Percentiles rank a stretch among this genome's conserved stretches.
Evolutionary conservation across 1,139 yeast species (phyloP).

Genomic region (Saccharomyces hybrid): DNA sequence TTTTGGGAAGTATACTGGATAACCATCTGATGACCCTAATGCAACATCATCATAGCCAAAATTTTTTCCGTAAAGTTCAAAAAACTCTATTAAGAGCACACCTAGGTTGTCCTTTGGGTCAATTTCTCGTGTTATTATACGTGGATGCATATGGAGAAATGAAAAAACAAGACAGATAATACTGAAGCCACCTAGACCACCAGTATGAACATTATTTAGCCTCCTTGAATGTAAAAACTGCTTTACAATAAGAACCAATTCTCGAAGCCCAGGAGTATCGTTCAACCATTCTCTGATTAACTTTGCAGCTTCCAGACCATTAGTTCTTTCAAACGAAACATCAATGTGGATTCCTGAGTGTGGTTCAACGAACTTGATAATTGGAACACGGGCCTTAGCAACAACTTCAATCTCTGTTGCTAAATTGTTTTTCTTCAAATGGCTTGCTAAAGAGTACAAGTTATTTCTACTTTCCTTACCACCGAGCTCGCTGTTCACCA

Average conservation of each 20-base stretch:
- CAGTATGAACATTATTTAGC: slow-evolving; percentile 83
- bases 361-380: slow-evolving; percentile 83
- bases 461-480: slow-evolving; percentile 60
- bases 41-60: slow-evolving; percentile 82
- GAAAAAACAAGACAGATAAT: slow-evolving; percentile 83
- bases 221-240: slow-evolving; percentile 77
- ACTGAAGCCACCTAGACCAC: slow-evolving; percentile 94
- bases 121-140: slow-evolving; percentile 60
- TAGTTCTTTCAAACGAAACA: slow-evolving; percentile 80
- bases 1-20: slow-evolving; percentile 53
- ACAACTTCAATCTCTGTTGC: slow-evolving; percentile 80
- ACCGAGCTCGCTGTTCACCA: slow-evolving; percentile 58
- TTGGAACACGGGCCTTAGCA: slow-evolving; percentile 94
- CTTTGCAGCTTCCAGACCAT: slow-evolving; percentile 81
- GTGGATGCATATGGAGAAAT: slow-evolving; percentile 74
- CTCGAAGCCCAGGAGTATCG: slow-evolving; percentile 73
- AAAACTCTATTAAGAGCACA: slow-evolving; percentile 79
- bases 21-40: slow-evolving; percentile 49
- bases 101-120: slow-evolving; percentile 74
- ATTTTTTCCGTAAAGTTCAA: slow-evolving; percentile 86
- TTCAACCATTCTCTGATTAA: slow-evolving; percentile 70
- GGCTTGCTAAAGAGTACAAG: slow-evolving; percentile 68
- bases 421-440: slow-evolving; percentile 50
- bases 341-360: slow-evolving; percentile 71
- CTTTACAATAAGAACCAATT: slow-evolving; percentile 77